Evolutionary conservation across 768 basidiomycete species (phyloP), one percentile per base, ranked within the genome.

Genomic region (Termitomyces sp.): DNA sequence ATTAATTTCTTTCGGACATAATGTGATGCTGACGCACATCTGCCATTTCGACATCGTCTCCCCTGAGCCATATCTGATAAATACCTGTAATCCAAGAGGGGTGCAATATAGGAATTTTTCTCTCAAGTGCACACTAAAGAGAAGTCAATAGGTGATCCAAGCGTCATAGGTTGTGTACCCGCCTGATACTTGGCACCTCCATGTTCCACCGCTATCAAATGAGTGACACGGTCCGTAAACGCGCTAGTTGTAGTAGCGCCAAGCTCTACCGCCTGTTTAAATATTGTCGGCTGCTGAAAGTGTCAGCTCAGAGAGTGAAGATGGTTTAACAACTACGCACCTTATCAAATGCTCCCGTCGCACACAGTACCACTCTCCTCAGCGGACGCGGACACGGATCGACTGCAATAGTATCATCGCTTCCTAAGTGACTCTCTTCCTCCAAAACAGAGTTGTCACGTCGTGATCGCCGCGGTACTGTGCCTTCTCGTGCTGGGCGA

Each of bases 151-250:
- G 34, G 40, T 52, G 24, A 51, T 32, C 45, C 10, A 8, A 40
- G 11, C n/a, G 22, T 45, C 40, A 51, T 53, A 14, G 24, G 41
- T 26, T 14, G 2, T 32, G 7, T 26, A 66, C 74, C 56, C 54
- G 90, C 93, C 69, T 66, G 74, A 66, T 97, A 96, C 64, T 98
- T 98, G 12, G 87, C 80, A 21, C 92, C 85, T 3, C 89, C 90
- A 63, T 90, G 85, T n/a, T 75, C 77, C n/a, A 70, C 72, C 0
- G 93, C 91, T 41, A 98, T 76, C 21, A 98, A 78, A 73, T 96
- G 93, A 0, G 93, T 95, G n/a, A 90, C 87, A 45, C 76, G 76
- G 65, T 92, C 87, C 0, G 93, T 98, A 58, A 96, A 85, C 47
- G 90, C 86, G 32, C 71, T 79, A 15, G 81, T 77, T 43, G 81